Evolutionary conservation across 192 early-diverging fungal genomes (phyloP).

Genomic region (Linnemannia elongata): DNA sequence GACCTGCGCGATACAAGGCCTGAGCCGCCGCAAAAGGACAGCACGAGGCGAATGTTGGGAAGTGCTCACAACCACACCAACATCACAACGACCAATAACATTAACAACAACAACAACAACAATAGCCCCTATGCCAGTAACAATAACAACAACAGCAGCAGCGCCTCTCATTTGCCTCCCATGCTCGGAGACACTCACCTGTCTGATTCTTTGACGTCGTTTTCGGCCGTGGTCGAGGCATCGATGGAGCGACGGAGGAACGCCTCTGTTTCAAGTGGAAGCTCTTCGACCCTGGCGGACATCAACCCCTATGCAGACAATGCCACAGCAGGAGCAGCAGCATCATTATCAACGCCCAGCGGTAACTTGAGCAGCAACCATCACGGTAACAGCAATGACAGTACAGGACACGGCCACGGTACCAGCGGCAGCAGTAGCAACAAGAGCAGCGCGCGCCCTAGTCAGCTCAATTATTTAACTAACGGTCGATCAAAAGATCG

Average conservation of each 20-base stretch:
- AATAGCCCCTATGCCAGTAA: not conserved
- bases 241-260: slow-evolving; percentile 28
- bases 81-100: not conserved
- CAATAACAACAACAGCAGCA: not conserved
- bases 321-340: not conserved
- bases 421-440: not conserved
- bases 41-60: not conserved
- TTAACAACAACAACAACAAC: not conserved
- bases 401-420: not conserved
- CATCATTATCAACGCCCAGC: not conserved
- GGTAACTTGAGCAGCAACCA: not conserved
- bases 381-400: not conserved
- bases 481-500: slow-evolving; percentile 9
- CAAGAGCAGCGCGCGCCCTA: slow-evolving; percentile 15
- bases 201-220: not conserved
- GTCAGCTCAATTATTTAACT: slow-evolving; percentile 12
- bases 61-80: not conserved
- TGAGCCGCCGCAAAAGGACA: slow-evolving; percentile 30
- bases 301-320: slow-evolving; percentile 30
- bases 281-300: slow-evolving; percentile 15
- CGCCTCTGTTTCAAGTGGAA: slow-evolving; percentile 12
- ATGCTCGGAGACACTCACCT: slow-evolving; percentile 6
- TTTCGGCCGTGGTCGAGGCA: slow-evolving; percentile 34
- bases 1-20: slow-evolving; percentile 11
- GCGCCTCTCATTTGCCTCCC: slow-evolving; percentile 22